Conservation (phyloP, 257 asterid genomes). For the Fraxinus americana region DNA sequence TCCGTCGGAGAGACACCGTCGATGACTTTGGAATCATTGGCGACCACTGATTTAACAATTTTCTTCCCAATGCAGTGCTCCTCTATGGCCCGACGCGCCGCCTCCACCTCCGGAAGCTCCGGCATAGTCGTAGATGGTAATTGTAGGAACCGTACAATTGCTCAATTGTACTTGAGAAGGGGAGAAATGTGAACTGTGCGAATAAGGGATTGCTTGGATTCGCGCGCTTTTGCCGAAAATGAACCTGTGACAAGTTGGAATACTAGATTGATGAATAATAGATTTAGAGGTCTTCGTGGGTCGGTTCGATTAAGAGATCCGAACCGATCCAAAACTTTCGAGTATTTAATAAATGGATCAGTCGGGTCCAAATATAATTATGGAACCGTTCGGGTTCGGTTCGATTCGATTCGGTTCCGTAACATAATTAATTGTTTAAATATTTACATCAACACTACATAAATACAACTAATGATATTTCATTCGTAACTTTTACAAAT, state of each 20-base stretch:
- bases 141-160: conserved; percentile 12
- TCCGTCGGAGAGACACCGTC: conserved; percentile 72
- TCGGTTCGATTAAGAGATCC: too few relatives aligned
- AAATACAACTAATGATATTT: too few relatives aligned
- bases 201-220: not conserved
- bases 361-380: too few relatives aligned
- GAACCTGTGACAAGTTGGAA: not conserved
- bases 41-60: conserved; percentile 61
- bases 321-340: too few relatives aligned
- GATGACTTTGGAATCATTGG: conserved; percentile 83
- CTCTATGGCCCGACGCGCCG: conserved; percentile 87
- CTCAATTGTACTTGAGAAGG: not conserved
- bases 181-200: not conserved
- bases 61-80: conserved; percentile 84
- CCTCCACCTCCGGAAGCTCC: conserved; percentile 98
- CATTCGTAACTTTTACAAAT: too few relatives aligned
- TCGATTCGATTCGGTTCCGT: too few relatives aligned
- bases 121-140: conserved; percentile 55
- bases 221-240: not conserved
- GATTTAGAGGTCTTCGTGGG: too few relatives aligned
- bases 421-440: too few relatives aligned
- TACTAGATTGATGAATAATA: too few relatives aligned
- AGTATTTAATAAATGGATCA: too few relatives aligned
- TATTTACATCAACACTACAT: too few relatives aligned
- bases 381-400: too few relatives aligned